phyloP scores from a whole-genome alignment of 2,329 filamentous ascomycete genomes.

The Alternaria dauci region DNA sequence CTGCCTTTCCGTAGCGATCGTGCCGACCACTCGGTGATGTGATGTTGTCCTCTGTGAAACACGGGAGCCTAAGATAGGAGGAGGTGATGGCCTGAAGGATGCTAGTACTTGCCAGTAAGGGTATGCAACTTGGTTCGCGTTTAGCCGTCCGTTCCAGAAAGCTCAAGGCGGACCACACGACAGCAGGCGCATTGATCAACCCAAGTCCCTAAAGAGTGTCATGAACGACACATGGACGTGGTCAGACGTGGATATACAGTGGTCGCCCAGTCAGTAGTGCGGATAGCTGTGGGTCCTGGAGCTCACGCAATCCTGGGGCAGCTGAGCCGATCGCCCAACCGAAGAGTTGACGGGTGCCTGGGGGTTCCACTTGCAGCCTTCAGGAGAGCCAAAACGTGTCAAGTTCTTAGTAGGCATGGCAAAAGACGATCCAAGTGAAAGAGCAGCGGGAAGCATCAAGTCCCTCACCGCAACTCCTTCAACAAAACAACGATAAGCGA shows the following conservation, averaged over 20 bases:
- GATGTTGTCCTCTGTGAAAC: conserved; percentile 1
- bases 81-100: neutral
- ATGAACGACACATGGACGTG: neutral
- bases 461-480: conserved; percentile 30
- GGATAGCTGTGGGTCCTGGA: conserved; percentile 31
- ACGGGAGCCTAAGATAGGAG: conserved; percentile 7
- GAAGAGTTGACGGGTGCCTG: conserved; percentile 37
- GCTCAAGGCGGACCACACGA: neutral
- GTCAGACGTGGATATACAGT: conserved; percentile 4
- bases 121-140: neutral
- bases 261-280: conserved; percentile 15
- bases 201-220: neutral
- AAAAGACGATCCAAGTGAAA: conserved; percentile 23
- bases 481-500: conserved; percentile 32
- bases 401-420: conserved; percentile 27
- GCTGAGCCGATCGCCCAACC: conserved; percentile 32
- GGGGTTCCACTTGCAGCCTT: conserved; percentile 25
- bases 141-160: neutral
- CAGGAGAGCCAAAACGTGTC: conserved; percentile 45
- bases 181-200: neutral
- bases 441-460: conserved; percentile 5
- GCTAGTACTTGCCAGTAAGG: neutral
- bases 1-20: neutral
- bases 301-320: conserved; percentile 37
- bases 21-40: conserved; percentile 1